phyloP scores from a whole-genome alignment of 1,284 basidiomycete genomes.

The Cryptococcus sp. region DNA sequence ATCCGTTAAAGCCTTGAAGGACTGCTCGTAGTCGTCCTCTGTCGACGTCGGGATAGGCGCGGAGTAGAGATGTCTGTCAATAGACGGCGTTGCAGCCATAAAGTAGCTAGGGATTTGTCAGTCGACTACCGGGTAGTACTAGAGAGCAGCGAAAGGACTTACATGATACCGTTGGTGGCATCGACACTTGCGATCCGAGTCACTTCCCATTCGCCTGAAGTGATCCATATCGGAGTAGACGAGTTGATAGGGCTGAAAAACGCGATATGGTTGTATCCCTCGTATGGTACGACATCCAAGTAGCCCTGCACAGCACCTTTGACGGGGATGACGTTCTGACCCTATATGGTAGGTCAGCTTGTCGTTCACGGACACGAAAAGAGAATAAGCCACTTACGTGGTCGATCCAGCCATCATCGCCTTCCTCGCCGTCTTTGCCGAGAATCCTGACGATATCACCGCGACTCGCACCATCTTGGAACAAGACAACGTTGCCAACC shows the following conservation, averaged over 20 bases:
- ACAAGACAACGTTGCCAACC: constrained; percentile 73
- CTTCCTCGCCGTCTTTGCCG: constrained; percentile 77
- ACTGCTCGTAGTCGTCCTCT: constrained; percentile 28
- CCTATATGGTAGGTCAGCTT: constrained; percentile 20
- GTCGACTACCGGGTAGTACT: constrained; percentile 3
- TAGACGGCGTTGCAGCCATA: constrained; percentile 77
- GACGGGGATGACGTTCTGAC: constrained; percentile 52
- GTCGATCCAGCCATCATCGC: constrained; percentile 92
- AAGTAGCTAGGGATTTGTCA: constrained; percentile 67
- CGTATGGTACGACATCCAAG: constrained; percentile 80
- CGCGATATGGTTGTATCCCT: constrained; percentile 87
- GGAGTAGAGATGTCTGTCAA: constrained; percentile 80
- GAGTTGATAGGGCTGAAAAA: constrained; percentile 76
- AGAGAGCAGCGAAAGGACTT: constrained; percentile 43
- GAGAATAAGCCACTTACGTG: constrained; percentile 39
- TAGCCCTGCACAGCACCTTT: constrained; percentile 63
- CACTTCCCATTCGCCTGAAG: constrained; percentile 87
- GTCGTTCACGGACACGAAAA: not conserved
- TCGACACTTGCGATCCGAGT: constrained; percentile 75
- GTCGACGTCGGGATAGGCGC: constrained; percentile 61
- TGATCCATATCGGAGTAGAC: constrained; percentile 74
- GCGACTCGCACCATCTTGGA: constrained; percentile 57
- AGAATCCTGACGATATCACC: constrained; percentile 65
- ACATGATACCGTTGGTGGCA: constrained; percentile 68
- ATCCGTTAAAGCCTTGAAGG: constrained; percentile 66